Conservation (phyloP, 2,329 filamentous ascomycete genomes). For the Decorospora gaudefroyi region DNA sequence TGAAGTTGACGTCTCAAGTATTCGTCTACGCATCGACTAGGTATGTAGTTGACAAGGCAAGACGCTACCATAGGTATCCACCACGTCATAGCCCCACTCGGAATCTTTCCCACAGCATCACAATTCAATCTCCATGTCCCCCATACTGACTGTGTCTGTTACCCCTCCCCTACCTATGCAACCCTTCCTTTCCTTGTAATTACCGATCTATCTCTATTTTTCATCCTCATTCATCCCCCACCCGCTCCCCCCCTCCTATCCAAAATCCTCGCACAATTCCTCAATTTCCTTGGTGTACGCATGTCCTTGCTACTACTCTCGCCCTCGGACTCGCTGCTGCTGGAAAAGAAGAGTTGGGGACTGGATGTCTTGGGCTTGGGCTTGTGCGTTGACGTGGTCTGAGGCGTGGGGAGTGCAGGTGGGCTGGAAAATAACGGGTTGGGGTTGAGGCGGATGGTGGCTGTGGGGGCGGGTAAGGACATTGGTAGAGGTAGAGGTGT, state of each 20-base stretch:
- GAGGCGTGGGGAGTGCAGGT: not conserved
- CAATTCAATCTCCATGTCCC: not conserved
- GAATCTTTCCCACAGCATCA: not conserved
- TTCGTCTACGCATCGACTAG: no score
- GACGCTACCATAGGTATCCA: conserved; percentile 4
- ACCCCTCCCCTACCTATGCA: no score
- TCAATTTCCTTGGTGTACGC: not conserved
- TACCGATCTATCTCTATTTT: no score
- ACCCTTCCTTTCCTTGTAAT: no score
- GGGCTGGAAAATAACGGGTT: not conserved
- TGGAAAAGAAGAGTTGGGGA: conserved; percentile 5
- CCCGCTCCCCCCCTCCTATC: conserved; percentile 1
- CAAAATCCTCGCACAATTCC: conserved; percentile 4
- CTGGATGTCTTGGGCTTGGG: not conserved
- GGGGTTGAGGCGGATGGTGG: no score
- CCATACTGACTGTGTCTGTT: not conserved
- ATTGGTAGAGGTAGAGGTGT: no score
- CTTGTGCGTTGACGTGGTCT: not conserved
- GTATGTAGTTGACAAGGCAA: not conserved
- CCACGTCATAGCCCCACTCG: conserved; percentile 13
- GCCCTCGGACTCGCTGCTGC: conserved; percentile 1
- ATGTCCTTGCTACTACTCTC: not conserved
- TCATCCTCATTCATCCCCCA: not conserved
- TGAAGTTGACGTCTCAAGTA: no score
- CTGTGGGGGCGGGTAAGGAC: no score